Conservation (phyloP, 73 alveolate genomes). For the Symbiodinium natans region DNA sequence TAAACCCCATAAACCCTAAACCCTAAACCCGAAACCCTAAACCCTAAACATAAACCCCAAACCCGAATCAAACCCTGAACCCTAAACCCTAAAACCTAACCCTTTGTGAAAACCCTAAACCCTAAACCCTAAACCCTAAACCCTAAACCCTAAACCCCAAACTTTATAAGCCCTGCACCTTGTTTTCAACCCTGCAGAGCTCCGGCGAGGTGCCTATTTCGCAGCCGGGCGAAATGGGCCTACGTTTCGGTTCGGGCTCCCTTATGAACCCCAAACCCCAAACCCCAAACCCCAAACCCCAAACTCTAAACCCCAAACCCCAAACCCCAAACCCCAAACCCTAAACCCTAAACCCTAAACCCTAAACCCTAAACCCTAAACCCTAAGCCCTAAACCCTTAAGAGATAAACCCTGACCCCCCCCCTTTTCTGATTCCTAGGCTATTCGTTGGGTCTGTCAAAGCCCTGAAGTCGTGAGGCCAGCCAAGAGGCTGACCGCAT, state of each 20-base stretch:
- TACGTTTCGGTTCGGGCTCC: too few relatives aligned
- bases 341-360: not conserved
- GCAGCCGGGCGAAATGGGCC: too few relatives aligned
- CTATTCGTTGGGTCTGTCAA: too few relatives aligned
- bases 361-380: not conserved
- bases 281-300: not conserved
- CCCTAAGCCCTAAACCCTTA: not conserved
- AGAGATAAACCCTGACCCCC: not conserved
- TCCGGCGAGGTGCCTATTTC: too few relatives aligned
- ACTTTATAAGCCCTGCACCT: not conserved
- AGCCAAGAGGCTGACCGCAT: conserved; percentile 2
- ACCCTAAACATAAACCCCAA: not conserved
- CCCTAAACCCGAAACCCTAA: not conserved
- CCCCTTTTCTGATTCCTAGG: not conserved
- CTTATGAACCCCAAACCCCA: not conserved
- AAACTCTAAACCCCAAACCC: not conserved
- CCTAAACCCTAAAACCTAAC: not conserved
- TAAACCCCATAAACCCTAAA: not conserved
- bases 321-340: too few relatives aligned
- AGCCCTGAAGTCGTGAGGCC: not conserved
- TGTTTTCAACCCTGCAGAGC: too few relatives aligned
- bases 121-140: not conserved
- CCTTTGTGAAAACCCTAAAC: not conserved
- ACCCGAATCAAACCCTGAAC: not conserved
- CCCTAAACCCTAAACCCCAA: not conserved